Conservation (phyloP, 306 rosid genomes). For the Rosa lucieae region DNA sequence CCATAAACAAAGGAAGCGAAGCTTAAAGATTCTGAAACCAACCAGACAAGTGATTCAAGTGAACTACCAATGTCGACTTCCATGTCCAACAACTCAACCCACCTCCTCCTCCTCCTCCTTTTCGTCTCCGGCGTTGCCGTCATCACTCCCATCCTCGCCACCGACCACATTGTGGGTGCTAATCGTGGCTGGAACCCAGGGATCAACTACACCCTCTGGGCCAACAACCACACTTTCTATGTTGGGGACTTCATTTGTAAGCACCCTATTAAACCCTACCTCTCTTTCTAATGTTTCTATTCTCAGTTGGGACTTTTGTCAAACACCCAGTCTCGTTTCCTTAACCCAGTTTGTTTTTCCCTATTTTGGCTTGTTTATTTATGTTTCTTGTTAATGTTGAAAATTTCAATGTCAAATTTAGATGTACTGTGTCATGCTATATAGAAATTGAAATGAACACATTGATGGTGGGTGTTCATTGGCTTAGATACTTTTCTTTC, state of each 20-base stretch:
- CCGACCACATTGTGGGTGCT: slow-evolving; percentile 92
- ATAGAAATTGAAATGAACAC: neutral
- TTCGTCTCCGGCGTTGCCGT: slow-evolving; percentile 33
- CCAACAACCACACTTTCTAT: slow-evolving; percentile 79
- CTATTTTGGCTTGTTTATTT: neutral
- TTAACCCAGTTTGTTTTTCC: slow-evolving; percentile 7
- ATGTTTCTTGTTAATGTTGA: neutral
- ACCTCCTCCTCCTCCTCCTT: slow-evolving; percentile 26
- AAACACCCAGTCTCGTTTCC: neutral
- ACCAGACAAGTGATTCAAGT: neutral
- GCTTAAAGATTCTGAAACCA: neutral
- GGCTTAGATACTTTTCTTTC: neutral
- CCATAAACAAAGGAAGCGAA: neutral
- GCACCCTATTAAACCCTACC: neutral
- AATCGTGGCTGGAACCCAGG: slow-evolving; percentile 94
- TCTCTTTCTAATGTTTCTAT: neutral
- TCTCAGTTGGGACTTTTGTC: neutral
- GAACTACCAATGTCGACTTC: neutral
- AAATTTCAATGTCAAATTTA: neutral
- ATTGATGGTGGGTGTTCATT: neutral
- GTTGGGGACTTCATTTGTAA: slow-evolving; percentile 84
- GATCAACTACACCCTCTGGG: slow-evolving; percentile 84
- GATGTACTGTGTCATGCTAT: neutral
- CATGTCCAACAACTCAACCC: slow-evolving; percentile 23
- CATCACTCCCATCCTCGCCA: slow-evolving; percentile 40